Base-by-base conservation (phyloP, 2,329 filamentous ascomycete species). In the Penicillium sp. region DNA sequence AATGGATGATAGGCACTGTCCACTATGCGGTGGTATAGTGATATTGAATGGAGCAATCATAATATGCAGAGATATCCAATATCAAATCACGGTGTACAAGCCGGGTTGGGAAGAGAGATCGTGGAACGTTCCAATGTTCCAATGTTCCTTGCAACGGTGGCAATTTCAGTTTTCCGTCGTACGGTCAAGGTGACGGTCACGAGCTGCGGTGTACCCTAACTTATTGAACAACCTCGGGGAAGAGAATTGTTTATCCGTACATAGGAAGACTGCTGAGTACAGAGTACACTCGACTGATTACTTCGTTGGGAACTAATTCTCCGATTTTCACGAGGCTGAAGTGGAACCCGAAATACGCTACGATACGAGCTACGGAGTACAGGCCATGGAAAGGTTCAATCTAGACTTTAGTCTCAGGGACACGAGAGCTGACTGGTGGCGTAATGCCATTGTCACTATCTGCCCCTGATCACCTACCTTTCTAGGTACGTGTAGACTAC, bases 321-420 rank as follows among this genome's bases (percentile, higher is more conserved):
- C 35, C 35, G 35, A 37, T 20, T 24, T 11, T 4, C 20, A 47
- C 34, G 39, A 47, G 44, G 44, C 44, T 47, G 44, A 46, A 39
- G 44, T 42, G 44, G 44, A 39, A 14, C 40, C 34, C 20, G 34
- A 36, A 29, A 10, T 26, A 41, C 20, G 37, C 24, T 35, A 42
- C 18, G 27, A 42, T 20, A 42, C 18, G 16, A 16, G 10, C 35
- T 37, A 37, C 35, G 18, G 18, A 20, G 18, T 20, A 20, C 18
- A 36, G 11, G 16, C 20, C 16, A 9, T 36, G 32, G 4, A 20
- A 16, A 31, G 3, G 26, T 39, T 40, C 28, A 37, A 23, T 46
- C 28, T 28, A 29, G 31, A 41, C 11, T 44, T 14, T 20, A 20
- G 18, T 20, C 18, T 20, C 4, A 20, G 37, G 7, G 10, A 11